Conservation (phyloP, 768 basidiomycete genomes). For the Pulveroboletus frians region DNA sequence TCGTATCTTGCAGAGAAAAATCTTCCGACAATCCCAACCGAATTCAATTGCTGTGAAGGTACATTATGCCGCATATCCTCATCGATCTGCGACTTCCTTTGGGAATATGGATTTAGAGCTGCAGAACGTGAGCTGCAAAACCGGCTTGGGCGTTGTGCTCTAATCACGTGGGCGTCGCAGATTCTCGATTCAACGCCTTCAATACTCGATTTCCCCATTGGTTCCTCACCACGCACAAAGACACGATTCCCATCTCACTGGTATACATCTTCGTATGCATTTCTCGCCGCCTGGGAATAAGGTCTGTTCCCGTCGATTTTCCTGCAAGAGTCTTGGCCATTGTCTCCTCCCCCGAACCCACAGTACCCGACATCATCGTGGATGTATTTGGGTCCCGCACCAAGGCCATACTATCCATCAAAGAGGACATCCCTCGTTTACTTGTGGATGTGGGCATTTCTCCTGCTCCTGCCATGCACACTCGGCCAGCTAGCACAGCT, state of each 20-base stretch:
- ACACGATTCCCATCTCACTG: conserved; percentile 55
- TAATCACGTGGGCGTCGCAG: conserved; percentile 20
- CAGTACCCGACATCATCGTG: conserved; percentile 36
- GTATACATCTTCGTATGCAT: conserved; percentile 55
- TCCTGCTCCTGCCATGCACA: conserved; percentile 14
- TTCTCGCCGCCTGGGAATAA: conserved; percentile 45
- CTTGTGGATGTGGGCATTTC: conserved; percentile 26
- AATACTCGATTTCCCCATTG: conserved; percentile 55
- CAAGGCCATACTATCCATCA: conserved; percentile 30
- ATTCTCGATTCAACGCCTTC: conserved; percentile 38
- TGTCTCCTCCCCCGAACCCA: conserved; percentile 36
- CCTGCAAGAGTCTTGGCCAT: conserved; percentile 52
- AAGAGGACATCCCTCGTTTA: conserved; percentile 33
- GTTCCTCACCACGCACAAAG: conserved; percentile 46
- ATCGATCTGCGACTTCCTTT: conserved; percentile 49
- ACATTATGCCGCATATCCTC: conserved; percentile 30
- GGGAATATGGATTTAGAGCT: conserved; percentile 41
- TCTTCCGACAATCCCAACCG: conserved; percentile 26
- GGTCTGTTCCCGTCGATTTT: conserved; percentile 51
- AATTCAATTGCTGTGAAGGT: conserved; percentile 31
- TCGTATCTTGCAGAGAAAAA: conserved; percentile 30
- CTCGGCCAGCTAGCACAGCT: conserved; percentile 28
- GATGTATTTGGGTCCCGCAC: conserved; percentile 44
- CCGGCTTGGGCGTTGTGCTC: background rate
- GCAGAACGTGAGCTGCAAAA: conserved; percentile 34